Evolutionary conservation across 768 basidiomycete species (phyloP).

Genomic region (Clavaria fumosa): DNA sequence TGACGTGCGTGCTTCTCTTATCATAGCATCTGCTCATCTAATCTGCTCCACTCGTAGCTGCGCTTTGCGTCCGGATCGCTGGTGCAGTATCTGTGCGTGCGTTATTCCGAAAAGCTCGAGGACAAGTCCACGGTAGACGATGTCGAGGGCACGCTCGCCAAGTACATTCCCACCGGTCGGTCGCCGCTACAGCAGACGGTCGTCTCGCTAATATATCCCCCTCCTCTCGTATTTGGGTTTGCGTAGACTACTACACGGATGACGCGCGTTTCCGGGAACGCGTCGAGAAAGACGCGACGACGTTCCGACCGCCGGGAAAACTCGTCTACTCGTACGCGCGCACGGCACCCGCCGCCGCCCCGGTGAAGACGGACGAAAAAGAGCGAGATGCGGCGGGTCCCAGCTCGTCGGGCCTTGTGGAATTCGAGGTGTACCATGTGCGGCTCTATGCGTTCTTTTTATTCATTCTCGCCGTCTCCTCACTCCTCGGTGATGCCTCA

Average conservation of each 20-base stretch:
- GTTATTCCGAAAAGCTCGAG: conserved; percentile 49
- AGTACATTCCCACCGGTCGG: conserved; percentile 65
- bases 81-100: conserved; percentile 54
- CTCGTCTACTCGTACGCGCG: conserved; percentile 66
- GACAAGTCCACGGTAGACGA: conserved; percentile 68
- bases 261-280: conserved; percentile 48
- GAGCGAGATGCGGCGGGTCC: conserved; percentile 26
- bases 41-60: conserved; percentile 30
- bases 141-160: conserved; percentile 58
- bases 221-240: background rate
- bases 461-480: conserved; percentile 2
- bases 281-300: conserved; percentile 63
- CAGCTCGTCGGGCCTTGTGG: conserved; percentile 44
- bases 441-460: conserved; percentile 17
- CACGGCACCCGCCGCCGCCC: conserved; percentile 24
- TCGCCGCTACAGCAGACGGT: background rate
- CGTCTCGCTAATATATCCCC: conserved; percentile 4
- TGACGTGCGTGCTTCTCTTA: conserved; percentile 41
- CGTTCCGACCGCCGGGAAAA: conserved; percentile 66
- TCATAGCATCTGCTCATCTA: background rate
- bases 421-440: conserved; percentile 86
- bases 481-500: conserved; percentile 17
- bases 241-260: conserved; percentile 52
- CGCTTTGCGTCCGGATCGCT: conserved; percentile 83
- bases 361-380: conserved; percentile 50